Percentiles rank a stretch among this genome's conserved stretches.
phyloP scores from a whole-genome alignment of 164 flowering plant species.

The Magnolia kwangsiensis region DNA sequence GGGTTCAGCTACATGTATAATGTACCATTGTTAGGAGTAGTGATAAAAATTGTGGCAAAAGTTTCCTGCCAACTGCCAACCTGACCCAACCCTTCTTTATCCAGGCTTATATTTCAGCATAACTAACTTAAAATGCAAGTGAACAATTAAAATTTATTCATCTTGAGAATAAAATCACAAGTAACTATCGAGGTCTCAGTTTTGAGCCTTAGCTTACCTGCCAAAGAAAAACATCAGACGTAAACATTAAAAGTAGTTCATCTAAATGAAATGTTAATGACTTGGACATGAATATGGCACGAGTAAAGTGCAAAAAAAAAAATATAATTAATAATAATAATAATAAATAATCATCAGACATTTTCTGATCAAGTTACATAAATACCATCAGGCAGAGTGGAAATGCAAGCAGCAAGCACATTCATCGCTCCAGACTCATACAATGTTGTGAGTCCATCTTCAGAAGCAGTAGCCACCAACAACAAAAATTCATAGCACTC shows the following conservation, averaged over 20 bases:
- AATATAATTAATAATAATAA: too few species aligned
- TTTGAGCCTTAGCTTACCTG: neutral
- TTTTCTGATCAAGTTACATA: neutral
- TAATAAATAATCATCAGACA: neutral
- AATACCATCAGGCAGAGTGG: slow-evolving; percentile 63
- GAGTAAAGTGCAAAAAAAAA: too few species aligned
- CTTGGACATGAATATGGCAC: too few species aligned
- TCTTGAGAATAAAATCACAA: neutral
- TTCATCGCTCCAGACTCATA: slow-evolving; percentile 57
- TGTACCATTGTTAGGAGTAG: too few species aligned
- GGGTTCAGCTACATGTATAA: too few species aligned
- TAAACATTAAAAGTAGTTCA: neutral
- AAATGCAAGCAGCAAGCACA: slow-evolving; percentile 51
- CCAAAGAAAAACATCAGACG: neutral
- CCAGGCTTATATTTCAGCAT: neutral
- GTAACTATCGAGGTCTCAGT: neutral
- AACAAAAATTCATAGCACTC: slow-evolving; percentile 79
- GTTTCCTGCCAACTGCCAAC: too few species aligned
- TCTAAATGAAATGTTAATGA: too few species aligned
- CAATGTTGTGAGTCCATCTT: slow-evolving; percentile 50
- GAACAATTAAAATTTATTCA: neutral
- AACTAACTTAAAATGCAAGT: neutral
- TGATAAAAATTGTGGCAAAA: too few species aligned
- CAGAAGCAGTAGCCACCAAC: slow-evolving; percentile 50
- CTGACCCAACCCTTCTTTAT: too few species aligned